Evolutionary conservation across 495 filamentous ascomycete species (phyloP).

Genomic region (Cenococcum geophilum): DNA sequence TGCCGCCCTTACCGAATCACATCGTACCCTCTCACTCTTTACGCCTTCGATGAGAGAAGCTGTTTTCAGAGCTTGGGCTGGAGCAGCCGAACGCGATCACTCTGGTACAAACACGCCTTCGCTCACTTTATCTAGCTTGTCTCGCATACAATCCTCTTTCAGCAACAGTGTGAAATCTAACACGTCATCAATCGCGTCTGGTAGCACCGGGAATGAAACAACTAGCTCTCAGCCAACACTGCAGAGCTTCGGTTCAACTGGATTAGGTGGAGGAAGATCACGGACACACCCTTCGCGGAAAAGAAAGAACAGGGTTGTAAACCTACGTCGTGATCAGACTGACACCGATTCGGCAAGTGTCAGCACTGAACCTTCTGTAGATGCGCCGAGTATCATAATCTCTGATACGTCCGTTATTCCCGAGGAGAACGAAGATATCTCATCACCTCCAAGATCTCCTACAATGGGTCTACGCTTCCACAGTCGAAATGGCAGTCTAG

Average conservation of each 20-base stretch:
- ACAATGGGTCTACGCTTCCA: slow-evolving; percentile 37
- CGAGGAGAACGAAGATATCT: slow-evolving; percentile 54
- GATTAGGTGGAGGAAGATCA: slow-evolving; percentile 56
- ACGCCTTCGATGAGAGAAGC: slow-evolving; percentile 77
- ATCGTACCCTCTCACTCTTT: slow-evolving; percentile 79
- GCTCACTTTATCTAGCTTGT: slow-evolving; percentile 33
- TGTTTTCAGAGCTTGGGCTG: slow-evolving; percentile 87
- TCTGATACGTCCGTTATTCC: slow-evolving; percentile 48
- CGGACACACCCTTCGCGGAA: slow-evolving; percentile 61
- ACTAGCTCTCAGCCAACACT: slow-evolving; percentile 20
- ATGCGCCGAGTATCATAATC: slow-evolving; percentile 38
- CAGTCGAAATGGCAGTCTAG: slow-evolving; percentile 15
- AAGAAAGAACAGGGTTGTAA: slow-evolving; percentile 90
- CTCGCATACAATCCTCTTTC: slow-evolving; percentile 36
- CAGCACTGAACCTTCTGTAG: slow-evolving; percentile 36
- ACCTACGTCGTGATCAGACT: slow-evolving; percentile 61
- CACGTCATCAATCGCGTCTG: slow-evolving; percentile 29
- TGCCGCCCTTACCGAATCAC: slow-evolving; percentile 68
- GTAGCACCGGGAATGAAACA: slow-evolving; percentile 26
- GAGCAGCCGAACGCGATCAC: slow-evolving; percentile 52
- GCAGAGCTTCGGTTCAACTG: slow-evolving; percentile 39
- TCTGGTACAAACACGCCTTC: slow-evolving; percentile 42
- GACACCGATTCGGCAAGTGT: slow-evolving; percentile 31
- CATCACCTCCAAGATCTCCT: slow-evolving; percentile 43
- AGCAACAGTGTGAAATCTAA: slow-evolving; percentile 28